A percentile compares a stretch with the other conserved stretches of the same genome.
These are phyloP conservation scores for Pseudonitzschia delicatissima DNA, from an alignment of 108 stramenopile genomes.

Conservation along the genomic window DNA sequence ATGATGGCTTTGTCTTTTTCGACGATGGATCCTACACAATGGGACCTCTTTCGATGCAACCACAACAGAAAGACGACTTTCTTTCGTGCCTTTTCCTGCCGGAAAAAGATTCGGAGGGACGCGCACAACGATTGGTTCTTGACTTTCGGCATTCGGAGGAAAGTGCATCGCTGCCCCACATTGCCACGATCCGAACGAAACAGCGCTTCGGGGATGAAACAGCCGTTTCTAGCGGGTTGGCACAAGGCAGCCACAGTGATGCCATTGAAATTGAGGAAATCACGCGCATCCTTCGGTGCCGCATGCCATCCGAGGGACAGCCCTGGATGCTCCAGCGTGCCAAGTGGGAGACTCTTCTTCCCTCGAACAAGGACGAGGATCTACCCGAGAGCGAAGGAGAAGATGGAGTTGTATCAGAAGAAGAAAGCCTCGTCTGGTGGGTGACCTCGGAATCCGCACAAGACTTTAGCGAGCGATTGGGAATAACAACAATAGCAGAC, in stretches of 20 bases:
- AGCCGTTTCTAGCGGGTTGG: neutral
- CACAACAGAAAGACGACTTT: conserved; percentile 2
- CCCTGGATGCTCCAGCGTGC: conserved; percentile 54
- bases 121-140: neutral
- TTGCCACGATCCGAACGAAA: neutral
- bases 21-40: conserved; percentile 51
- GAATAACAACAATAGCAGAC: neutral
- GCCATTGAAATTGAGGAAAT: neutral
- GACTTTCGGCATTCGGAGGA: neutral
- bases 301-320: conserved; percentile 38
- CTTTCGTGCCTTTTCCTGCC: neutral
- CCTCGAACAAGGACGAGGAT: neutral
- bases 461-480: conserved; percentile 2
- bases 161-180: too few species aligned
- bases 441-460: neutral
- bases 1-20: conserved; percentile 69
- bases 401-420: neutral
- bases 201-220: conserved; percentile 3
- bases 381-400: neutral
- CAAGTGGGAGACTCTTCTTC: conserved; percentile 40
- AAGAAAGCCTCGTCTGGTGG: neutral
- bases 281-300: conserved; percentile 7
- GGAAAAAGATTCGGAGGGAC: neutral
- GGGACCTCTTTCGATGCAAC: conserved; percentile 26
- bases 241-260: too few species aligned